Evolutionary conservation across 2,329 filamentous ascomycete genomes (phyloP), one percentile per base, ranked within the genome.

Genomic region (Trichophyton rubrum): DNA sequence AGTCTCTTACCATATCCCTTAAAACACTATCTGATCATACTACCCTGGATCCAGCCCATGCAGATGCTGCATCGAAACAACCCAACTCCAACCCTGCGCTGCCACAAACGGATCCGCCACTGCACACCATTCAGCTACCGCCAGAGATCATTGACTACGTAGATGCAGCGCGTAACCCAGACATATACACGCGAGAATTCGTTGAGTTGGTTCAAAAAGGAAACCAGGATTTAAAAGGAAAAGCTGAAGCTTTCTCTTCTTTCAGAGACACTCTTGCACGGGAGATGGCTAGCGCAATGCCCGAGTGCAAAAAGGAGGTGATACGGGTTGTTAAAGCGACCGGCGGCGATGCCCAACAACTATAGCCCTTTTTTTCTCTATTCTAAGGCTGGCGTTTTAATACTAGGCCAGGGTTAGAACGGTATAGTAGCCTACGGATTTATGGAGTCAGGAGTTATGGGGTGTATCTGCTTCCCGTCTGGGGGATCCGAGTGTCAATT

Each of bases 151-250:
- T 84, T 64, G 77, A 78, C 60, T 86, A 85, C 68, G 82, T 86
- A 38, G 82, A 85, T 66, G 75, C 78, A 20, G 79, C 81, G 17
- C 80, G 83, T 22, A 86, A 86, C 67, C 84, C 83, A 6, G 83
- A 86, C 66, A 85, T 86, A 65, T 86, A 85, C 71, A 85, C 82
- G 7, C 78, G 83, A 53, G 82, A 86, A 65, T 85, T 85, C 64
- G 81, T 86, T 51, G 83, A 86, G 71, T 74, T 82, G 30, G 81
- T 84, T 7, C 83, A 85, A 73, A 77, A 79, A 63, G 79, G 80
- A 56, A 86, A 86, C 64, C 82, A 85, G 67, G 79, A 82, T 70
- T 71, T 85, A 58, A 84, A 82, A 65, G 84, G 83, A 35, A 82
- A 82, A 66, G 77, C 75, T 60, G 78, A 84, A 66, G 83, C 82